Conservation (phyloP, 2,329 filamentous ascomycete genomes). For the Salinomyces thailandicus region DNA sequence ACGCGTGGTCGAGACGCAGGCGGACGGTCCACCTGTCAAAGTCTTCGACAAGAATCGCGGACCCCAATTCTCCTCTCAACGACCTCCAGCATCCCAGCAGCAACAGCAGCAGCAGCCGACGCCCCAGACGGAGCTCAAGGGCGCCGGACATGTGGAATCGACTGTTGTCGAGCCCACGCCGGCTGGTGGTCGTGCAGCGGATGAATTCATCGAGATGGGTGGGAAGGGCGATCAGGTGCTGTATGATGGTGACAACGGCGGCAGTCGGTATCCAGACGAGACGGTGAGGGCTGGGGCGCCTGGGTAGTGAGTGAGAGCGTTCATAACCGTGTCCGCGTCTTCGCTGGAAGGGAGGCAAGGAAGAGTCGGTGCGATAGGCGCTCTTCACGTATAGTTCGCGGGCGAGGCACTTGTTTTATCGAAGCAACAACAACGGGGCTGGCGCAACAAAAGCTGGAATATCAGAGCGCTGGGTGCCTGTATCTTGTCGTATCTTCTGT, state of each 20-base stretch:
- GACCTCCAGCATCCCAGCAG: conserved; percentile 1
- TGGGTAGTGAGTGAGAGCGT: too few relatives aligned
- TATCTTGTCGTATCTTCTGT: too few relatives aligned
- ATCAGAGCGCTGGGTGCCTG: too few relatives aligned
- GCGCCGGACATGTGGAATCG: conserved; percentile 30
- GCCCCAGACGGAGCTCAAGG: conserved; percentile 21
- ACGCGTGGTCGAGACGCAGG: conserved; percentile 46
- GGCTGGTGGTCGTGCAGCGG: conserved; percentile 53
- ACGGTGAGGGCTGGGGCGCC: conserved; percentile 12
- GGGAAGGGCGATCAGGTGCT: conserved; percentile 75
- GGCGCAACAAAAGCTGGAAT: too few relatives aligned
- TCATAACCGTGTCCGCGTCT: too few relatives aligned
- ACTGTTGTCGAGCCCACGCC: conserved; percentile 53
- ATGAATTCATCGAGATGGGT: conserved; percentile 75
- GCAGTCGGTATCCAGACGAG: conserved; percentile 21
- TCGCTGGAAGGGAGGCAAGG: too few relatives aligned
- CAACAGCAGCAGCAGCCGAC: conserved; percentile 7
- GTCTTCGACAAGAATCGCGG: conserved; percentile 62
- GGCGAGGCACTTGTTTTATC: too few relatives aligned
- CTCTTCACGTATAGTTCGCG: too few relatives aligned
- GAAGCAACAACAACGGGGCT: too few relatives aligned
- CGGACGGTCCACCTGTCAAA: conserved; percentile 53
- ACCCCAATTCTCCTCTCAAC: conserved; percentile 25
- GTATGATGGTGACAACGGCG: conserved; percentile 50
- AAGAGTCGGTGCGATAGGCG: too few relatives aligned